phyloP scores from a whole-genome alignment of 441 rosid species.

The Kokia cookei region DNA sequence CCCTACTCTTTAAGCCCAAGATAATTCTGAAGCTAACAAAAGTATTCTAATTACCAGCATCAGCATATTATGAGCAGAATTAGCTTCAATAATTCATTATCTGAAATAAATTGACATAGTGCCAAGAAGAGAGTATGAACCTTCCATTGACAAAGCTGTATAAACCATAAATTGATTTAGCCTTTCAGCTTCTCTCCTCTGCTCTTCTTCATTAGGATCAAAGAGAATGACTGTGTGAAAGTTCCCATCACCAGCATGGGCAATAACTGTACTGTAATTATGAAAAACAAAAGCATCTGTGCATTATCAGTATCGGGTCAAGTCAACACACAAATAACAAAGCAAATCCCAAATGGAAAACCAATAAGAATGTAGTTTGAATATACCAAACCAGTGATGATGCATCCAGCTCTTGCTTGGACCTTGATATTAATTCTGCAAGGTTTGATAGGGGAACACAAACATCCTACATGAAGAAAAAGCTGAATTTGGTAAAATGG shows the following conservation, averaged over 20 bases:
- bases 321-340: neutral
- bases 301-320: neutral
- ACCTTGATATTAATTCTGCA: constrained; percentile 70
- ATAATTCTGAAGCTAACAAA: neutral
- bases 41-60: neutral
- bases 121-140: constrained; percentile 26
- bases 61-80: neutral
- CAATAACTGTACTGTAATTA: constrained; percentile 64
- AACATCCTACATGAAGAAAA: constrained; percentile 54
- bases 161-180: constrained; percentile 77
- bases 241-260: constrained; percentile 97
- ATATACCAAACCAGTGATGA: constrained; percentile 61
- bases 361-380: neutral
- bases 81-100: neutral
- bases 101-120: neutral
- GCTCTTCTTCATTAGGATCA: constrained; percentile 68
- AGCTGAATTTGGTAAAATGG: neutral
- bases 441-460: constrained; percentile 87
- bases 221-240: constrained; percentile 77
- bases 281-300: constrained; percentile 1
- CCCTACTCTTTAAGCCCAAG: neutral
- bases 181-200: constrained; percentile 68
- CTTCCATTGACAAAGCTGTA: constrained; percentile 83
- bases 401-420: constrained; percentile 72
- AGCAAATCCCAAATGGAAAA: neutral